phyloP scores from a whole-genome alignment of 345 rosid genomes.

The Populus nigra region DNA sequence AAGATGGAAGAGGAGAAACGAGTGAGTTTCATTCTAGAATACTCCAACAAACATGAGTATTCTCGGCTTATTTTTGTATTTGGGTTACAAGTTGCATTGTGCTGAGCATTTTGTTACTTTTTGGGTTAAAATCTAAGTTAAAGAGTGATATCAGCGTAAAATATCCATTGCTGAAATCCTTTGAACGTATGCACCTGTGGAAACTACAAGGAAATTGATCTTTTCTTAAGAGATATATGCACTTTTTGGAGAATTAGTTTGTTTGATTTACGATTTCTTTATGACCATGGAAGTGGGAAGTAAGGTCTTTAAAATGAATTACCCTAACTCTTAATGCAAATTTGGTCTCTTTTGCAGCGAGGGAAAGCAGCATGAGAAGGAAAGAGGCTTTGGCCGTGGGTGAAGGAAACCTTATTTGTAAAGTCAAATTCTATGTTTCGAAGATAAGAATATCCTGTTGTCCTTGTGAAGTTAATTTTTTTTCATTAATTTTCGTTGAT shows the following conservation, averaged over 20 bases:
- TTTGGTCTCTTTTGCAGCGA: conserved; percentile 41
- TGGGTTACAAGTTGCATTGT: background rate
- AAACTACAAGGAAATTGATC: background rate
- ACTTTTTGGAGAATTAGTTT: background rate
- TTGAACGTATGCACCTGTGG: background rate
- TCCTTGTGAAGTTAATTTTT: conserved; percentile 26
- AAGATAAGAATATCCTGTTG: conserved; percentile 14
- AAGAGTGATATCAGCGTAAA: background rate
- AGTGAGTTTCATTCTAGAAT: conserved; percentile 35
- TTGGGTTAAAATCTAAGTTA: background rate
- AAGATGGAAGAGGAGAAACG: conserved; percentile 89
- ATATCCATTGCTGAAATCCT: background rate
- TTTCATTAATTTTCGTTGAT: conserved; percentile 28
- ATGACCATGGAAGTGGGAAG: background rate
- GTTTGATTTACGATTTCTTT: background rate
- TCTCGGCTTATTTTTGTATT: background rate
- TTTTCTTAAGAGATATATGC: background rate
- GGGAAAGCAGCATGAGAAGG: conserved; percentile 48
- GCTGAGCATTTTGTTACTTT: background rate
- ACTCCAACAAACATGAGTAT: background rate
- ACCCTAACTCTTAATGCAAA: background rate
- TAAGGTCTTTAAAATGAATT: background rate
- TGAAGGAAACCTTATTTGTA: conserved; percentile 25
- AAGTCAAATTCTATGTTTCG: conserved; percentile 16
- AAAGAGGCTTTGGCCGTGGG: conserved; percentile 3